Evolutionary conservation across 2,329 filamentous ascomycete genomes (phyloP), one percentile per base, ranked within the genome.

Genomic region (Exutisphaerella laricina): DNA sequence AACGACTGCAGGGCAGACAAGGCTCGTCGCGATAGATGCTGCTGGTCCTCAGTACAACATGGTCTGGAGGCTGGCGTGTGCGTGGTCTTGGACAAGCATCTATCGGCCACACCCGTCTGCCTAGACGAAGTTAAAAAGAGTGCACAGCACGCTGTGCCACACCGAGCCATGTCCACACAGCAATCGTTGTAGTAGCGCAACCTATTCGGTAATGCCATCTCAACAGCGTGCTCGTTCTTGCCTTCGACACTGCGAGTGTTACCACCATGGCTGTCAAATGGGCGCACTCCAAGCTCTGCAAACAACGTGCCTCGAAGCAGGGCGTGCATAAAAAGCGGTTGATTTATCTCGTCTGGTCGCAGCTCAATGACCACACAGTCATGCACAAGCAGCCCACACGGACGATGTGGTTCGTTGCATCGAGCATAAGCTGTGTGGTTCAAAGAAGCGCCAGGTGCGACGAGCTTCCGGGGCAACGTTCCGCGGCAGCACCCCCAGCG

Each of bases 401-500:
- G 14, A 23, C 20, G 33, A 35, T 20, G 18, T 23, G 33, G 33
- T 23, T 23, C 18, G 20, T 35, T 35, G 20, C 33, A 35, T 20
- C 23, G n/a, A n/a, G n/a, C 16, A 6, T 20, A 5, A 8, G 31
- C 9, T 18, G 9, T 9, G 8, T 34, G 18, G 18, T 35, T n/a
- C 33, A 21, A 17, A 14, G 33, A 23, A 7, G 33, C 33, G 10
- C 9, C 23, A 34, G 16, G 14, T 35, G n/a, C 17, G 33, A 20
- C 33, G 21, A 35, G 33, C 20, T 35, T 17, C 33, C 33, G 33
- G 33, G 33, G 33, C 33, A 23, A n/a, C 7, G n/a, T 35, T 17
- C 9, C n/a, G n/a, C 33, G 20, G 17, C 17, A 22, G 23, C n/a
- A 20, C 33, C 33, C 20, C 16, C 33, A 9, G n/a, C 33, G 20